These are phyloP conservation scores for Aurinia saxatilis DNA, from an alignment of 345 rosid genomes.

Conservation along the genomic window DNA sequence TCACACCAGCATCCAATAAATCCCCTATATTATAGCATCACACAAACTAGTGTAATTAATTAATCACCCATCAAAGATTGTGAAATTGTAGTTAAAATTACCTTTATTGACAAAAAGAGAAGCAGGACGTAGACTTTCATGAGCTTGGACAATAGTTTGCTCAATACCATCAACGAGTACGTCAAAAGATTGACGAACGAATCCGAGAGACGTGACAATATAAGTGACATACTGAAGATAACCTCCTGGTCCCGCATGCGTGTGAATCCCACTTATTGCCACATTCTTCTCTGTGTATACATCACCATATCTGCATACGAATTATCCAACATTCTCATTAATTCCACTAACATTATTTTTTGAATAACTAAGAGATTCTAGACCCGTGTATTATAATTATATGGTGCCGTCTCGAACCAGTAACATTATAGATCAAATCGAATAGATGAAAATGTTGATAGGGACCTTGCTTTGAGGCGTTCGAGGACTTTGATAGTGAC, in stretches of 20 bases:
- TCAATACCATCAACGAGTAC: slow-evolving; percentile 91
- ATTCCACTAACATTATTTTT: no score
- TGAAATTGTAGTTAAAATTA: slow-evolving; percentile 24
- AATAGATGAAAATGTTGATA: no score
- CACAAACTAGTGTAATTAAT: not conserved
- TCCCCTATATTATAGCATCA: slow-evolving; percentile 47
- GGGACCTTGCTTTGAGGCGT: slow-evolving; percentile 23
- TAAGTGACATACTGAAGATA: slow-evolving; percentile 87
- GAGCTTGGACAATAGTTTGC: slow-evolving; percentile 77
- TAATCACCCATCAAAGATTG: not conserved
- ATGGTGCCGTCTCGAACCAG: no score
- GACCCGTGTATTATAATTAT: no score
- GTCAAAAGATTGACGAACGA: slow-evolving; percentile 92
- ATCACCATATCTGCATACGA: slow-evolving; percentile 77
- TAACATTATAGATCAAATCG: not conserved
- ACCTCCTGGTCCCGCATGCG: slow-evolving; percentile 99
- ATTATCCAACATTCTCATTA: no score
- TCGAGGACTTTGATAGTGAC: slow-evolving; percentile 66
- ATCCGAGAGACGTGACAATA: slow-evolving; percentile 88
- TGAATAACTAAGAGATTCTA: no score
- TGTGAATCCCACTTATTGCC: slow-evolving; percentile 95
- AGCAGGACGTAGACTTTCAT: slow-evolving; percentile 79
- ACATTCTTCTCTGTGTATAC: slow-evolving; percentile 86
- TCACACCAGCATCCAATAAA: slow-evolving; percentile 80
- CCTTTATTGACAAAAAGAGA: slow-evolving; percentile 78